Base-by-base conservation (phyloP, 176 grass and related monocot species). In the Bothriochloa decipiens region DNA sequence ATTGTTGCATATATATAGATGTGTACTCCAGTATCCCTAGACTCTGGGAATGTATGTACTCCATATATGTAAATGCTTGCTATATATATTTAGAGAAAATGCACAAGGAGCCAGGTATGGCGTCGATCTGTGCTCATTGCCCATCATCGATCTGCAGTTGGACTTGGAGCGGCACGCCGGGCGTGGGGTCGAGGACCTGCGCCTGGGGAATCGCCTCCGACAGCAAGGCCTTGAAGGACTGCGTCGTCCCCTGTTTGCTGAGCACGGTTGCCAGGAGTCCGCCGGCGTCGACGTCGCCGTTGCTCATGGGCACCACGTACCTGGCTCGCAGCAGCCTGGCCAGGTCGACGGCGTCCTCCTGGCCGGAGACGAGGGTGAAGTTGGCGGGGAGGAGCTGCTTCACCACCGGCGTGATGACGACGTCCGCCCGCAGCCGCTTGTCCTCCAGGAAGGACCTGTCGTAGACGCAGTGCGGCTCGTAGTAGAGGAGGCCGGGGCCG, bases 301-400 rank as follows among this genome's bases (percentile, higher is more conserved):
- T 98, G 86, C 87, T 91, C 96, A 98, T 98, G 12, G 92, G 85
- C 26, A 98, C 89, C 16, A 98, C 89, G 82, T 91, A 93, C 83
- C 87, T 92, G 6, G 96, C 76, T 43, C 64, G 43, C 68, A 95
- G 91, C 85, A 86, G 77, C 68, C 68, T 87, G 76, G 89, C 91
- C 18, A 98, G 91, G 68, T 87, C 81, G 20, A 98, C 91, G 57
- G 96, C 91, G 35, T 98, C 93, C 89, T 98, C 91, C 87, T 98
- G 93, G 27, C 91, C 96, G 25, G 96, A 93, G 41, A 98, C 93
- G 76, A 98, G 90, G 78, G 89, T 95, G 91, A 95, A 98, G 72
- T 65, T 52, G 32, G 69, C 88, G 14, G 93, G 93, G 20, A 98
- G 89, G 76, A 95, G 39, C 85, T 98, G 96, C 75, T 89, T 98